phyloP scores from a whole-genome alignment of 345 rosid species.

The Turritis glabra region DNA sequence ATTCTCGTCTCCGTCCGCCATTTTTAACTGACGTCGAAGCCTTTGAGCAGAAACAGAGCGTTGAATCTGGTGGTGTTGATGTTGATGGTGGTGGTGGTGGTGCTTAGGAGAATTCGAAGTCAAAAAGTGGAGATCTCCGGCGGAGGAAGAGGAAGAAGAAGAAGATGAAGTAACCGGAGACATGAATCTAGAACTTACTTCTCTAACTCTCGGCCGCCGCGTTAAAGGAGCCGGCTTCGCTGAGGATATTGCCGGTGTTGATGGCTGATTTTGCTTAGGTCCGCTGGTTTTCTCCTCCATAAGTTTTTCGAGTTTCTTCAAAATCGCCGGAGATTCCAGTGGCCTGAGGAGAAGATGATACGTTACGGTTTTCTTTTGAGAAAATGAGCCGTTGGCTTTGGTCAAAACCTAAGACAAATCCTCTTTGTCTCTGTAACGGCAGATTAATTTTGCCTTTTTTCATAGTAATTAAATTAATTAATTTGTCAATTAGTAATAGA shows the following conservation, averaged over 20 bases:
- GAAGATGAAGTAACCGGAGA: constrained; percentile 52
- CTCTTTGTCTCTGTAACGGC: constrained; percentile 4
- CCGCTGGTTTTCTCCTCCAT: constrained; percentile 11
- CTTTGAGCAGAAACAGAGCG: constrained; percentile 52
- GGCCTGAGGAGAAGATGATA: not conserved
- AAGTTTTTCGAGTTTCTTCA: too few species aligned
- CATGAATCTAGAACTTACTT: constrained; percentile 78
- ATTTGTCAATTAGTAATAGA: too few species aligned
- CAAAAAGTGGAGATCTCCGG: constrained; percentile 41
- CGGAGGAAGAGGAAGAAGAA: constrained; percentile 32
- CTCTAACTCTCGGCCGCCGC: constrained; percentile 74
- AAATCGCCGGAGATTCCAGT: too few species aligned
- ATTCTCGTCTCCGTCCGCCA: constrained; percentile 47
- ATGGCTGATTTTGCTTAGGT: constrained; percentile 3
- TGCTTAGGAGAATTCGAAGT: constrained; percentile 42
- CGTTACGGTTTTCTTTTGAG: constrained; percentile 7
- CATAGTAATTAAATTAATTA: too few species aligned
- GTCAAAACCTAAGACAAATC: too few species aligned
- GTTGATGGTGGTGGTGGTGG: too few species aligned
- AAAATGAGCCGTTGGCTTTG: not conserved
- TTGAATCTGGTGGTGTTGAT: constrained; percentile 10
- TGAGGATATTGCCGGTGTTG: constrained; percentile 16
- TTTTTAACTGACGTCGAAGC: constrained; percentile 43
- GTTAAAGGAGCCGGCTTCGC: too few species aligned
- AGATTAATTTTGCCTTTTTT: too few species aligned